Evolutionary conservation across 2,329 filamentous ascomycete species (phyloP), one percentile per base, ranked within the genome.

Genomic region (Penicillium sp.): DNA sequence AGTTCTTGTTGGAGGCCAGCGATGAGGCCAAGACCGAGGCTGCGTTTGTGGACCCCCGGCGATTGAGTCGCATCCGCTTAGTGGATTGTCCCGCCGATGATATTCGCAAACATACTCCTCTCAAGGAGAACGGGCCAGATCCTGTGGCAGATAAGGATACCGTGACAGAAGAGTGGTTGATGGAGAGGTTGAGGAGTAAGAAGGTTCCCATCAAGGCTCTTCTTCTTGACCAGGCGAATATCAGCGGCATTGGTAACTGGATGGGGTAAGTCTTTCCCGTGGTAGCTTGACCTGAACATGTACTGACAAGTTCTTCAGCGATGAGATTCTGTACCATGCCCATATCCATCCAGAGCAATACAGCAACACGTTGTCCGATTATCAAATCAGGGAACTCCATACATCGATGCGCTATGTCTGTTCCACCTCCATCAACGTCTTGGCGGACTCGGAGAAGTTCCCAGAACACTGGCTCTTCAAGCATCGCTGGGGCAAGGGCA

Each of bases 201-300:
- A 87, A 81, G 59, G 87, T 96, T 0, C 90, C 91, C 0, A 79
- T 97, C 54, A 97, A 97, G 66, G 87, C 89, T 0, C 75, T 96
- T 16, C 73, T 98, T 10, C 76, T 97, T 3, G 88, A 97, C 63
- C 93, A 98, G 68, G 78, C 82, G 14, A 86, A 86, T 64, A 86
- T 97, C 51, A 93, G 87, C 60, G 93, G 93, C 6, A 87, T 98
- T 52, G 93, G 93, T 0, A 97, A 97, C 64, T 98, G 91, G 91
- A 91, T 98, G 44, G 89, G 85, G 71, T 80, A 67, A 55, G 75
- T 65, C 28, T 4, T 44, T 7, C 6, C 32, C 5, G 1, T 9
- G 22, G 3, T 24, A n/a, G 7, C 7, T 2, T 13, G 5, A n/a
- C n/a, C 22, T 22, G 20, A 22, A 4, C 5, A 14, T 28, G 16